These are phyloP conservation scores for Lichtheimia hyalospora DNA, from an alignment of 371 early-diverging fungal genomes.

Conservation along the genomic window DNA sequence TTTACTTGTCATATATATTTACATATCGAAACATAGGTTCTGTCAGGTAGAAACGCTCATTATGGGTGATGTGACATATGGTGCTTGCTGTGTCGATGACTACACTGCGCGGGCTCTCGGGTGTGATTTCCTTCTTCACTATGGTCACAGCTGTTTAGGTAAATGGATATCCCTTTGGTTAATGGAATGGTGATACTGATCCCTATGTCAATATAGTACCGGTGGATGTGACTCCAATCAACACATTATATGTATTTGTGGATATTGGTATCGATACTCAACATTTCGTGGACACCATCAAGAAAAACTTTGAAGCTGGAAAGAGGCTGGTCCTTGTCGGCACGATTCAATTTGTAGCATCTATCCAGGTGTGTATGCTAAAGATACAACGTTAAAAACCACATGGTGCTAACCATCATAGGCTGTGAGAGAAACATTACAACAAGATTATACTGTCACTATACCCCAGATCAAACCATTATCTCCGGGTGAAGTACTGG, in stretches of 20 bases:
- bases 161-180: background rate
- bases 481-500: slow-evolving; percentile 98
- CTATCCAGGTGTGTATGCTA: slow-evolving; percentile 67
- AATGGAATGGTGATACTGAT: background rate
- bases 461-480: slow-evolving; percentile 97
- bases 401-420: background rate
- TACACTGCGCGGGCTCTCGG: slow-evolving; percentile 90
- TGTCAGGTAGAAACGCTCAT: slow-evolving; percentile 90
- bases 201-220: slow-evolving; percentile 63
- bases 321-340: slow-evolving; percentile 86
- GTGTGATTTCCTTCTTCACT: slow-evolving; percentile 98
- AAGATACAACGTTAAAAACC: too few species aligned
- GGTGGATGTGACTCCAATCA: slow-evolving; percentile 91
- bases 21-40: slow-evolving; percentile 53
- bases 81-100: slow-evolving; percentile 99
- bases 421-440: slow-evolving; percentile 62
- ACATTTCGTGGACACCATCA: slow-evolving; percentile 92
- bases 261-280: slow-evolving; percentile 96
- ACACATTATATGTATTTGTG: slow-evolving; percentile 99
- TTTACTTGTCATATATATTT: background rate
- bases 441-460: slow-evolving; percentile 61
- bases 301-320: slow-evolving; percentile 76
- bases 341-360: slow-evolving; percentile 96
- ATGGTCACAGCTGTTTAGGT: slow-evolving; percentile 98
- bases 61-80: slow-evolving; percentile 99